Evolutionary conservation across 2,329 filamentous ascomycete genomes (phyloP).

Genomic region (Albophoma yamanashiensis): DNA sequence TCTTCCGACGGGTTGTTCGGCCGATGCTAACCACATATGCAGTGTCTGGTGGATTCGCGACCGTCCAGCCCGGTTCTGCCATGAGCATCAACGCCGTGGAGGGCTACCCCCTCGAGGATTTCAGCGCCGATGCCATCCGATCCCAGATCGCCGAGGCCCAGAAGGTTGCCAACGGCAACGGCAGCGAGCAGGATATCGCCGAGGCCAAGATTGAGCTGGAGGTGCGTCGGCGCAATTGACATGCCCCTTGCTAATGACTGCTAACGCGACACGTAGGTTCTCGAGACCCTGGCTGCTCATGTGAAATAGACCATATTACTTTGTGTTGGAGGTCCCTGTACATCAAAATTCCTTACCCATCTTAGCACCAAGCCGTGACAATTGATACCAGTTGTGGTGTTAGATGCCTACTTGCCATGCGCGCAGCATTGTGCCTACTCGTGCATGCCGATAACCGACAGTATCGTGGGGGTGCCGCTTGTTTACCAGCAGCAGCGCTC

Average conservation of each 20-base stretch:
- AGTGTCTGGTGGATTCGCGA: constrained; percentile 96
- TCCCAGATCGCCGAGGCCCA: constrained; percentile 89
- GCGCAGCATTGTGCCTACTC: background rate
- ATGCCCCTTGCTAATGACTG: background rate
- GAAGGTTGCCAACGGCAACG: constrained; percentile 82
- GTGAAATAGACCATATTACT: constrained; percentile 60
- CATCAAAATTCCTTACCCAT: constrained; percentile 26
- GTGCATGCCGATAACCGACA: background rate
- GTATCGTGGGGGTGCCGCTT: background rate
- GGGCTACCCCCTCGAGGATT: constrained; percentile 89
- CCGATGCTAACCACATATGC: constrained; percentile 5
- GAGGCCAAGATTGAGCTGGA: constrained; percentile 99
- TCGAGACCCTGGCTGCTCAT: constrained; percentile 71
- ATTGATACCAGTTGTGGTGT: constrained; percentile 22
- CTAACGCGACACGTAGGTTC: constrained; percentile 41
- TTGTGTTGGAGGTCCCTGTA: constrained; percentile 28
- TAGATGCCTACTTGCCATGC: background rate
- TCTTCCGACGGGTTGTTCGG: background rate
- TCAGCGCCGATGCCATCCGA: constrained; percentile 82
- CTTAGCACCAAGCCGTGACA: constrained; percentile 23
- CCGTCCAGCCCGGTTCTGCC: constrained; percentile 87
- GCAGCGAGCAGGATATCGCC: constrained; percentile 93
- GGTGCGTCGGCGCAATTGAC: constrained; percentile 37
- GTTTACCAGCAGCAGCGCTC: background rate
- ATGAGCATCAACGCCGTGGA: constrained; percentile 98